Percentiles rank a stretch among this genome's conserved stretches.
phyloP scores from a whole-genome alignment of 1,284 basidiomycete species.

The Pascua guehoae region DNA sequence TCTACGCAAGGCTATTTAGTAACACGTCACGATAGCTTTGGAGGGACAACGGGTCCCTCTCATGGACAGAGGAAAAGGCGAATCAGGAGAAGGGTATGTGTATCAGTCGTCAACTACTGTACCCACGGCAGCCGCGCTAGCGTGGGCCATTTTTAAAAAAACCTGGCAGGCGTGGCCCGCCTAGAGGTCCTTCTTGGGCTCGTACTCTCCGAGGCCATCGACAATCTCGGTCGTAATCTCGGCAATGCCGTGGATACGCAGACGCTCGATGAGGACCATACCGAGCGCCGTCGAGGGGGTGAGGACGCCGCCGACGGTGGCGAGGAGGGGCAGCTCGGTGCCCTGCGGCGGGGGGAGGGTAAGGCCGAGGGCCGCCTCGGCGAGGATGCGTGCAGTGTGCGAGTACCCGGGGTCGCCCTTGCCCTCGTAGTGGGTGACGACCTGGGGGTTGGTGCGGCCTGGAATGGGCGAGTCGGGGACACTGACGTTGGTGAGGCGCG shows the following conservation, averaged over 20 bases:
- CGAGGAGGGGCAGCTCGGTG: conserved; percentile 57
- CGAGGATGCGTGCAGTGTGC: conserved; percentile 67
- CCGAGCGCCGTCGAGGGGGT: conserved; percentile 76
- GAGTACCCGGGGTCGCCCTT: conserved; percentile 78
- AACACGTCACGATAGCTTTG: too few relatives aligned
- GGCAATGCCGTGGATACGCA: conserved; percentile 47
- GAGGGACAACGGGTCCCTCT: too few relatives aligned
- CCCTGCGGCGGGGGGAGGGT: conserved; percentile 54
- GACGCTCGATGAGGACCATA: conserved; percentile 62
- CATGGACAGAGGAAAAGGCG: too few relatives aligned
- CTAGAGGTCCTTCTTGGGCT: conserved; percentile 10
- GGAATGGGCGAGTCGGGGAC: conserved; percentile 45
- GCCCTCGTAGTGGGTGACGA: conserved; percentile 61
- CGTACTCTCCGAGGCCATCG: not conserved
- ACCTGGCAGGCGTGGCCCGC: not conserved
- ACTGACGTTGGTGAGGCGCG: conserved; percentile 61
- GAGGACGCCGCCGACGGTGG: conserved; percentile 65
- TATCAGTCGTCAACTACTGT: too few relatives aligned
- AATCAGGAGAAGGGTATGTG: too few relatives aligned
- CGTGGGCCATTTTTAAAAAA: too few relatives aligned
- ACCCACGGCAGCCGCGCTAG: too few relatives aligned
- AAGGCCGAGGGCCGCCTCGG: conserved; percentile 69
- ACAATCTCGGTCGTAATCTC: conserved; percentile 24
- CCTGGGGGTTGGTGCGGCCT: conserved; percentile 45
- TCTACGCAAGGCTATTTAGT: too few relatives aligned